Evolutionary conservation across 129 eudicot species (phyloP), one percentile per base, ranked within the genome.

Genomic region (Flaveria brownii): DNA sequence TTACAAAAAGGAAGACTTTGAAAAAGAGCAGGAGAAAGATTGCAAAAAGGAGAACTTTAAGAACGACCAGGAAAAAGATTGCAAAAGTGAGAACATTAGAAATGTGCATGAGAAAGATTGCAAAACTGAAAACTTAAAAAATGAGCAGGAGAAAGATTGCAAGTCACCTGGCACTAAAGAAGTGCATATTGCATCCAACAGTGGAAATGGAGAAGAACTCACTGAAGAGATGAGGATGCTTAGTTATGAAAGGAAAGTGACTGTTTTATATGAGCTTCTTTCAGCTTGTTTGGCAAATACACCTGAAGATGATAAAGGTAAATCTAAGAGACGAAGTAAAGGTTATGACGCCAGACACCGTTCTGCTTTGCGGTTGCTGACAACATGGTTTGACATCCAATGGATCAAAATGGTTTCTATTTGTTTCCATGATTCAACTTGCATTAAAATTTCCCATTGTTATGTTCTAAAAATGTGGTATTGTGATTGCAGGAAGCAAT

Each of bases 301-400:
- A 63, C 86, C 97, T 39, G 96, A 86, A 82, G 88, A 85, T 63
- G 65, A 74, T 59, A 74, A 86, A 59, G 68, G 45, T 45, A 86
- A 82, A 55, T 69, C 88, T 41, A 82, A 73, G 64, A 79, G 86
- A 69, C 86, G 82, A 72, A 81, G 85, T 67, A 85, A 81, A 80
- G 99, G 97, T 25, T 95, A 95, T 82, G 97, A 95, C 84, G 94
- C 99, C 52, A 86, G 96, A 49, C 93, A 95, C 76, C 97, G 99
- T 43, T 94, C 86, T 77, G 99, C 99, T 77, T 77, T 95, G 80
- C 89, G 99, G 87, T 84, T 95, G 83, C 87, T 95, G 63, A 82
- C 96, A 47, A 84, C 96, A 47, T 95, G 99, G 99, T 89, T 95
- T 73, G 84, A 91, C 83, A 66, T 95, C 82, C 82, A 95, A 82